A percentile compares a stretch with the other conserved stretches of the same genome.
Conservation (phyloP, 352 stramenopile genomes). For the Globisporangium perplexum region DNA sequence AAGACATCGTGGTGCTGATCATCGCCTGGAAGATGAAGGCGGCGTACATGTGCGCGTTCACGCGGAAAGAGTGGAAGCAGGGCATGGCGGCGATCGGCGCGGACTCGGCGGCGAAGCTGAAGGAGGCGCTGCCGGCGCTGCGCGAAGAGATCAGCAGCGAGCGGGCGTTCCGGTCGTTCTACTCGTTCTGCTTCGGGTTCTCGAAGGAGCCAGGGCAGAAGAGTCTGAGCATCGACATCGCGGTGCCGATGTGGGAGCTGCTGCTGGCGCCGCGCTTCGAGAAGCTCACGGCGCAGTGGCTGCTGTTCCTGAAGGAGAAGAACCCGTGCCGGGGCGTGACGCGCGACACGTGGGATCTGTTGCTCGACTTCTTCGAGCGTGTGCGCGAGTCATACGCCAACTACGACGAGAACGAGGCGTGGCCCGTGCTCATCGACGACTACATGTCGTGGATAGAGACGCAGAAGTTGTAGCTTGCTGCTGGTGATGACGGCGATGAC, state of each 20-base stretch:
- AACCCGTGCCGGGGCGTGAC: conserved; percentile 79
- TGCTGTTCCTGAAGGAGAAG: conserved; percentile 70
- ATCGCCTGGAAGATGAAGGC: conserved; percentile 88
- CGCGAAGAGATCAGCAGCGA: conserved; percentile 51
- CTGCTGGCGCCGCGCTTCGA: conserved; percentile 59
- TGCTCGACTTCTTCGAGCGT: conserved; percentile 84
- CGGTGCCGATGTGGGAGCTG: conserved; percentile 84
- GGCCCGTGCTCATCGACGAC: conserved; percentile 88
- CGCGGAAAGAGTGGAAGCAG: conserved; percentile 72
- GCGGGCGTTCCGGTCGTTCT: conserved; percentile 74
- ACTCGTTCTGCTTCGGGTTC: conserved; percentile 85
- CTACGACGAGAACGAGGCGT: conserved; percentile 89
- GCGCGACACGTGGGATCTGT: conserved; percentile 82
- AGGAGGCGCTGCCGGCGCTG: conserved; percentile 47
- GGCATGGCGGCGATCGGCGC: conserved; percentile 77
- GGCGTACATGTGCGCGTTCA: conserved; percentile 82
- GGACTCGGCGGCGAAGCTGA: conserved; percentile 61
- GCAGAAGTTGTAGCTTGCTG: conserved; percentile 33
- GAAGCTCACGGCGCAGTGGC: conserved; percentile 63
- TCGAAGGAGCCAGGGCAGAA: conserved; percentile 88
- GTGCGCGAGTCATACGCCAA: conserved; percentile 71
- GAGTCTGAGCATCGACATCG: conserved; percentile 82
- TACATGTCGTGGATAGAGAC: conserved; percentile 83
- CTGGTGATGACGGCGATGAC: neutral
- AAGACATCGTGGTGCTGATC: conserved; percentile 75